A percentile compares a stretch with the other conserved stretches of the same genome.
These are phyloP conservation scores for Amoebophrya sp. DNA, from an alignment of 169 alveolate species.

Conservation along the genomic window DNA sequence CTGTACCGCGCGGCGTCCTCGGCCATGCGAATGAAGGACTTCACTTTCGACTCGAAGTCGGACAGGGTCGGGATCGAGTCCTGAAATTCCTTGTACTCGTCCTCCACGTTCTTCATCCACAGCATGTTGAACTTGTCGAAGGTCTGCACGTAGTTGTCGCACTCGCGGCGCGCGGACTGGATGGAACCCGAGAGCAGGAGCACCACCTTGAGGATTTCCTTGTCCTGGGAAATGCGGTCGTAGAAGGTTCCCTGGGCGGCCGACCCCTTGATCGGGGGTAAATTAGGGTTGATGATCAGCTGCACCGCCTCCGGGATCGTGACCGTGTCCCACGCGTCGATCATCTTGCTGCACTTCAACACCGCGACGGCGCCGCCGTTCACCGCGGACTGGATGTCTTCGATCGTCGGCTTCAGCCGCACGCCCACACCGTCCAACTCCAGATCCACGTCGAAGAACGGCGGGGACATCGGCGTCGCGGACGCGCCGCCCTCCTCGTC, in stretches of 20 bases:
- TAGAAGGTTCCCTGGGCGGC: conserved; percentile 74
- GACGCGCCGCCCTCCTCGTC: conserved; percentile 47
- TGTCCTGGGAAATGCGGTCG: conserved; percentile 84
- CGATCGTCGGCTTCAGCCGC: conserved; percentile 78
- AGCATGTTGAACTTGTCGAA: conserved; percentile 75
- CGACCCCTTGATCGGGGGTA: background rate
- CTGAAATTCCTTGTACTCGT: conserved; percentile 66
- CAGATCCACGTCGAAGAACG: conserved; percentile 81
- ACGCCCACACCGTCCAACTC: conserved; percentile 68
- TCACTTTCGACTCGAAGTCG: conserved; percentile 76
- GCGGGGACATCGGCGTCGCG: conserved; percentile 61
- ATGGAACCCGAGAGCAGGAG: conserved; percentile 83
- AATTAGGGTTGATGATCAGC: background rate
- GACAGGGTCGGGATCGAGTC: conserved; percentile 69
- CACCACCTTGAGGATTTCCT: conserved; percentile 86
- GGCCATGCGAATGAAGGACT: conserved; percentile 64
- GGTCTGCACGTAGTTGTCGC: conserved; percentile 43
- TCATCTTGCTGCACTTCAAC: conserved; percentile 77
- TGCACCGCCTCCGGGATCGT: conserved; percentile 35
- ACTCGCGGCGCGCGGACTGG: conserved; percentile 74
- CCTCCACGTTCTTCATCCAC: conserved; percentile 73
- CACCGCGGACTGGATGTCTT: conserved; percentile 79
- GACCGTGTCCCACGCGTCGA: conserved; percentile 59
- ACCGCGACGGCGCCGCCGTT: conserved; percentile 86
- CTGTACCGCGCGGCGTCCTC: conserved; percentile 63